These are phyloP conservation scores for Phialemonium atrogriseum DNA, from an alignment of 2,329 filamentous ascomycete genomes.

Conservation along the genomic window DNA sequence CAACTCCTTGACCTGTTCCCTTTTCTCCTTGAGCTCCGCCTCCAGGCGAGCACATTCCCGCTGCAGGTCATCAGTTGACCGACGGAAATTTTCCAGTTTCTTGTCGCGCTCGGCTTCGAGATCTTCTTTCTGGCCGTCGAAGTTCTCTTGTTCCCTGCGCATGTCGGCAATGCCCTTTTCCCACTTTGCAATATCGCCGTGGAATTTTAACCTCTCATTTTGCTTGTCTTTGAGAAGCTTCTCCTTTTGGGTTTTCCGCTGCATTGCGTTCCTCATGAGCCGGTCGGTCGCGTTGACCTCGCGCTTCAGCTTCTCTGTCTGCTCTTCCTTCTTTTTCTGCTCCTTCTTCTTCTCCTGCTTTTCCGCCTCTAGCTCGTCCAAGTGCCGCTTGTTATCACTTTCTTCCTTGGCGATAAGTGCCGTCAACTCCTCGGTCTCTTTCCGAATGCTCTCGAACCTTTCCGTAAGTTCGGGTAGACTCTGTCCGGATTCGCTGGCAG, in stretches of 20 bases:
- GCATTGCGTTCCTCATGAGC: slow-evolving; percentile 72
- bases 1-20: slow-evolving; percentile 62
- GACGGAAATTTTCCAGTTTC: slow-evolving; percentile 42
- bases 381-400: slow-evolving; percentile 56
- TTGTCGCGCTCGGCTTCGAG: slow-evolving; percentile 42
- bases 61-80: slow-evolving; percentile 52
- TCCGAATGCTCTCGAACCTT: slow-evolving; percentile 69
- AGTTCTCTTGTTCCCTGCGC: slow-evolving; percentile 45
- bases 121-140: slow-evolving; percentile 43
- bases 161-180: slow-evolving; percentile 54
- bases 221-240: slow-evolving; percentile 60
- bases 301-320: slow-evolving; percentile 73
- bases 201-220: slow-evolving; percentile 58
- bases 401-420: slow-evolving; percentile 64
- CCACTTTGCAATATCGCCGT: slow-evolving; percentile 63
- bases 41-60: slow-evolving; percentile 59
- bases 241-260: slow-evolving; percentile 71
- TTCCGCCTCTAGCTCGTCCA: slow-evolving; percentile 65
- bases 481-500: slow-evolving; percentile 49
- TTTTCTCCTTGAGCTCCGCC: slow-evolving; percentile 63
- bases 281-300: slow-evolving; percentile 74
- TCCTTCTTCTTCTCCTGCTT: slow-evolving; percentile 70
- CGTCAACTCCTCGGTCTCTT: slow-evolving; percentile 74
- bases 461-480: slow-evolving; percentile 73
- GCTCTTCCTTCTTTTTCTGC: slow-evolving; percentile 84